Evolutionary conservation across 441 rosid genomes (phyloP), one percentile per base, ranked within the genome.

Genomic region (Euphorbia celastroides): DNA sequence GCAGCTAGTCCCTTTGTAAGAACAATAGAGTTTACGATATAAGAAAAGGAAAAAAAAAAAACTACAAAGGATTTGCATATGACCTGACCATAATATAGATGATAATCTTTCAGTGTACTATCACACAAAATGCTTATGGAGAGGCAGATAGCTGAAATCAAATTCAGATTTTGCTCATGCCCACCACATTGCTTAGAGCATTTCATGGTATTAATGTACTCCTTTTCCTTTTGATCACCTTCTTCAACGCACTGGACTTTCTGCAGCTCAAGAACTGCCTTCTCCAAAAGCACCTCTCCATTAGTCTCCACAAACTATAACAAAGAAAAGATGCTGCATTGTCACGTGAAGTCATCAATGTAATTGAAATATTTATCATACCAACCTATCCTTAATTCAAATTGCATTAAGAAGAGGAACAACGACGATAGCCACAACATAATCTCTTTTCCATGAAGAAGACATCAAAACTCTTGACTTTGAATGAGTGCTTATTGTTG

Each of bases 61-160:
- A 19, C 44, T 56, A 55, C 27, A 48, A 38, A 41, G 69, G 72
- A 59, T 60, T 51, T 66, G 75, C 58, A 78, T 75, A 72, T 75
- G 46, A 95, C 97, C 98, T 85, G 81, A 64, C 82, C 64, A 77
- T 88, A 95, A 75, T 90, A 90, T 57, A 83, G 87, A 80, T 95
- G 98, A 77, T 95, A 95, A 75, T 90, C 97, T 62, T 82, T 89
- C 68, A 92, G 78, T 75, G 74, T 78, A 76, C 75, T 74, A 73
- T 95, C 92, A 79, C 92, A 92, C 91, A 90, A 92, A 71, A 78
- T 73, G 80, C 93, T 83, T 62, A 90, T 76, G 38, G 92, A 87
- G 70, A 72, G 68, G 71, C 83, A 77, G 77, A 95, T 83, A 57
- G 87, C 81, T 74, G 83, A 83, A 75, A 77, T 73, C 65, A 92